These are phyloP conservation scores for Pichia sp. DNA, from an alignment of 1,139 yeast genomes.

Conservation along the genomic window DNA sequence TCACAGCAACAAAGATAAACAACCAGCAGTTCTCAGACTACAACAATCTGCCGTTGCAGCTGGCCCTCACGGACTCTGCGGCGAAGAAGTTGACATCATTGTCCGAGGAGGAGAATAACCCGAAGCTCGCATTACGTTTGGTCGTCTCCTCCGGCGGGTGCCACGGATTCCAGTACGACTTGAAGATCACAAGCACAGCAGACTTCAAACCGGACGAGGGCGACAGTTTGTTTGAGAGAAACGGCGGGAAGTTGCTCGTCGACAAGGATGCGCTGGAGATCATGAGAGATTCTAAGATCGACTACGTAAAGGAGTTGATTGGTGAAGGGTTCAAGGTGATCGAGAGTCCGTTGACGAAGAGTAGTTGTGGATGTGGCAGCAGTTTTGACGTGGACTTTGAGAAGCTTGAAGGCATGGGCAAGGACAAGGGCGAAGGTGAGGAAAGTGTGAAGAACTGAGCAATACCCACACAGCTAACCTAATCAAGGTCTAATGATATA, in stretches of 20 bases:
- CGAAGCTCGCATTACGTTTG: conserved; percentile 62
- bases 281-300: conserved; percentile 80
- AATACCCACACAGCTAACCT: background rate
- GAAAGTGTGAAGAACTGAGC: background rate
- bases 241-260: conserved; percentile 65
- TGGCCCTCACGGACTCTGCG: conserved; percentile 32
- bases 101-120: conserved; percentile 52
- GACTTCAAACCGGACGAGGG: conserved; percentile 38
- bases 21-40: conserved; percentile 32
- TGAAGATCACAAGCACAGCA: conserved; percentile 52
- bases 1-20: conserved; percentile 29
- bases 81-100: conserved; percentile 45
- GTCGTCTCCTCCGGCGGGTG: conserved; percentile 98
- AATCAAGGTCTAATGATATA: background rate
- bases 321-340: conserved; percentile 92
- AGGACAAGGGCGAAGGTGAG: conserved; percentile 1
- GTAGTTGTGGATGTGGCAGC: conserved; percentile 96
- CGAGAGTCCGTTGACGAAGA: conserved; percentile 84
- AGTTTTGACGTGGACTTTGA: conserved; percentile 85
- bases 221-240: conserved; percentile 58
- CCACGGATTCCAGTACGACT: conserved; percentile 91
- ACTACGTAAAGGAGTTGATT: conserved; percentile 86
- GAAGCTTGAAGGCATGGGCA: conserved; percentile 32
- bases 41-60: conserved; percentile 31
- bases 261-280: conserved; percentile 81